These are phyloP conservation scores for Nymphaea thermarum DNA, from an alignment of 164 flowering plant species.

Conservation along the genomic window DNA sequence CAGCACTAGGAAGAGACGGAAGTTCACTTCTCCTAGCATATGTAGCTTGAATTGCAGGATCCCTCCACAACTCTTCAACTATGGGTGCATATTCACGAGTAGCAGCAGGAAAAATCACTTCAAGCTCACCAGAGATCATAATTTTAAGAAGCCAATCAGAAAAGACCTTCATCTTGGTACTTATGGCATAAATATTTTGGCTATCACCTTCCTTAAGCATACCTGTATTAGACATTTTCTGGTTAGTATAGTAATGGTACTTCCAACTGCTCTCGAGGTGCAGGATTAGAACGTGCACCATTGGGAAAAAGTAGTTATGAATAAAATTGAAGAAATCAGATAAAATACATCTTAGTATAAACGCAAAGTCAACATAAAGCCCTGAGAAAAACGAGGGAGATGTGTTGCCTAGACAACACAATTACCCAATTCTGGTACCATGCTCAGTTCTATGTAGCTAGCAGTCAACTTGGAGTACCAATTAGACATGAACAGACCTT, in stretches of 20 bases:
- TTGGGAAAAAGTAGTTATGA: no score
- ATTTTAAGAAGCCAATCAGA: constrained; percentile 91
- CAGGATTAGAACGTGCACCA: no score
- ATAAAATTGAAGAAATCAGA: no score
- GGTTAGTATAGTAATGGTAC: neutral
- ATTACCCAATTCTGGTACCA: no score
- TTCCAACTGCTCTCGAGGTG: no score
- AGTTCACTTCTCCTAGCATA: constrained; percentile 68
- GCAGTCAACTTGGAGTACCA: no score
- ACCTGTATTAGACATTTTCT: constrained; percentile 15
- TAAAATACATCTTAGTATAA: no score
- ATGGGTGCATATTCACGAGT: constrained; percentile 93
- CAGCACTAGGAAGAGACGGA: constrained; percentile 50
- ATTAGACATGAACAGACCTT: no score
- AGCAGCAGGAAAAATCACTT: constrained; percentile 87
- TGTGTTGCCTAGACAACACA: no score
- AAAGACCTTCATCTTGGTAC: constrained; percentile 64
- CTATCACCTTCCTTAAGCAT: constrained; percentile 10
- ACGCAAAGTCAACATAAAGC: no score
- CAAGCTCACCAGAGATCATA: constrained; percentile 79
- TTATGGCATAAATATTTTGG: constrained; percentile 44
- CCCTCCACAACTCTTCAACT: constrained; percentile 83
- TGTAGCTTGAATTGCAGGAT: constrained; percentile 76
- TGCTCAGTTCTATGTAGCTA: no score
- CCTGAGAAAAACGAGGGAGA: no score